Percentiles rank a stretch among this genome's conserved stretches.
These are phyloP conservation scores for Rubia peregrina DNA, from an alignment of 305 asterid species.

Conservation along the genomic window DNA sequence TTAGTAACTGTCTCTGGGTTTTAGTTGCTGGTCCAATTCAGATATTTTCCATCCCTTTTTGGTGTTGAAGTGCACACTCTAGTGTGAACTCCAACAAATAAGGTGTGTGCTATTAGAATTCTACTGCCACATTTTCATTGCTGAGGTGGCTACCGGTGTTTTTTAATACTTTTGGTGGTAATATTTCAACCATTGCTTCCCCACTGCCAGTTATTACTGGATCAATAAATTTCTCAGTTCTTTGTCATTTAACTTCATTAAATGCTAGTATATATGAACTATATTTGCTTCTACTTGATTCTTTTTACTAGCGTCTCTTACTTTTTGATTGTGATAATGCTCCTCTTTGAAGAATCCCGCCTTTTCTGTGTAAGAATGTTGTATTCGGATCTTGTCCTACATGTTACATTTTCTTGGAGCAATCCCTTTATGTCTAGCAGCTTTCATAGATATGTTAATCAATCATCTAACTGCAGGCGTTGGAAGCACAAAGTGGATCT, in stretches of 20 bases:
- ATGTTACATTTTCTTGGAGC: background rate
- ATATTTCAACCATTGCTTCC: background rate
- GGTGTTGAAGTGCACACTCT: background rate
- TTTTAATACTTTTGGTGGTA: background rate
- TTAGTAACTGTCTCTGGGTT: no score
- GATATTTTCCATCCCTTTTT: background rate
- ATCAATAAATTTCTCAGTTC: background rate
- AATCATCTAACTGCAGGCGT: slow-evolving; percentile 41
- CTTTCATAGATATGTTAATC: background rate
- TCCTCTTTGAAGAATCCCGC: background rate
- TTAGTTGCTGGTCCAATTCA: no score
- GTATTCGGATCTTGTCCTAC: background rate
- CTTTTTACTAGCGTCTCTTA: background rate
- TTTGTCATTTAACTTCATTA: background rate
- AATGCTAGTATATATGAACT: background rate
- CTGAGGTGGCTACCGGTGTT: background rate
- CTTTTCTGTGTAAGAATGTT: background rate
- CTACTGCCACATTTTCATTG: background rate
- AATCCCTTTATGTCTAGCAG: background rate
- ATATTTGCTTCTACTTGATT: background rate
- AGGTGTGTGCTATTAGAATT: background rate
- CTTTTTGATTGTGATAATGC: background rate
- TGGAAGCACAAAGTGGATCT: slow-evolving; percentile 56
- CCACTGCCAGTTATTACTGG: background rate
- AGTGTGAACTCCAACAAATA: background rate